These are phyloP conservation scores for Maudiozyma serrabonitensis DNA, from an alignment of 805 yeast species.

Conservation along the genomic window DNA sequence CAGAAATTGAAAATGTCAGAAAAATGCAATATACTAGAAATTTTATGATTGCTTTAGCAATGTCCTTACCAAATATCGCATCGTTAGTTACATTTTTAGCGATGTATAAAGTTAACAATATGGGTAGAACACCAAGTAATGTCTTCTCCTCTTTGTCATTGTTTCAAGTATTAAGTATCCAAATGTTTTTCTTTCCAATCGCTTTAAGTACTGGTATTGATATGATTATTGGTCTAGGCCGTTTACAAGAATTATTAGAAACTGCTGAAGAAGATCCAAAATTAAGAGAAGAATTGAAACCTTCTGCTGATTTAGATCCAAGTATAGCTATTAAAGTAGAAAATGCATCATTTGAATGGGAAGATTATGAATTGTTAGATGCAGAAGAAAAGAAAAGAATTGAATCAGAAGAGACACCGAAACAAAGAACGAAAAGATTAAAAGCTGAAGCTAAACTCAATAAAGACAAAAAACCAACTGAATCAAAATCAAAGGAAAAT, in stretches of 20 bases:
- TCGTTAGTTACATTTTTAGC: slow-evolving; percentile 53
- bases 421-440: slow-evolving; percentile 3
- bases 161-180: slow-evolving; percentile 52
- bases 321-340: slow-evolving; percentile 39
- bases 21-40: slow-evolving; percentile 59
- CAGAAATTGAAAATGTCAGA: slow-evolving; percentile 54
- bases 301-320: slow-evolving; percentile 11
- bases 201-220: slow-evolving; percentile 62
- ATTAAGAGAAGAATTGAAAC: slow-evolving; percentile 13
- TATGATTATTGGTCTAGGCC: slow-evolving; percentile 50
- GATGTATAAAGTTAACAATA: slow-evolving; percentile 35
- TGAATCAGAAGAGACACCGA: slow-evolving; percentile 12
- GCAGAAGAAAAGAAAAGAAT: slow-evolving; percentile 23
- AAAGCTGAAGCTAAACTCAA: slow-evolving; percentile 15
- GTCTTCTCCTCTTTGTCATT: slow-evolving; percentile 63
- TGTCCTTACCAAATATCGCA: slow-evolving; percentile 58
- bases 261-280: slow-evolving; percentile 30
- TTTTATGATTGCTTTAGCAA: slow-evolving; percentile 53
- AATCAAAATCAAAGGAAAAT: neutral
- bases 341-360: slow-evolving; percentile 63
- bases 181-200: slow-evolving; percentile 60
- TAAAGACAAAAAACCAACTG: slow-evolving; percentile 4
- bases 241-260: slow-evolving; percentile 47
- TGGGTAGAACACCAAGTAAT: slow-evolving; percentile 42
- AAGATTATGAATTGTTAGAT: slow-evolving; percentile 32